Base-by-base conservation (phyloP, 768 basidiomycete genomes). In the Lentinula lateritia region DNA sequence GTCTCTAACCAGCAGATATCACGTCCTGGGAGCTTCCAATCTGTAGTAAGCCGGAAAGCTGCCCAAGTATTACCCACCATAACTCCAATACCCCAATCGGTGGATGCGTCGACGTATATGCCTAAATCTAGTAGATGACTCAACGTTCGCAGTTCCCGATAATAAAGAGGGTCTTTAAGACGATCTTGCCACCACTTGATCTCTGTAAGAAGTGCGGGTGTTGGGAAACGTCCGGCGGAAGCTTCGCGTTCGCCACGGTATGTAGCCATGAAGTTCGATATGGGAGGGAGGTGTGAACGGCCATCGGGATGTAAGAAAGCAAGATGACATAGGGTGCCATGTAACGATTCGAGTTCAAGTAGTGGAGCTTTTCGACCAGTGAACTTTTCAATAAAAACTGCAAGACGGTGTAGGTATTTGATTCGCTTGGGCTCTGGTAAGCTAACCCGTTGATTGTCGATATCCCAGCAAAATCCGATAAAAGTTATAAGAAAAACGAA, bases 61-160 rank as follows among this genome's bases (percentile, higher is more conserved):
- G 64, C 70, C 75, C 76, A 80, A 1, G 39, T 20, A 1, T 52
- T 52, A 1, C 63, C 64, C 6, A 72, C 48, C 5, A 73, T 35
- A 4, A 79, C 36, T 1, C 79, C 77, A 34, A 80, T 72, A 9
- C 78, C 78, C 72, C 72, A 78, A 0, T 64, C 67, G 0, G 76
- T 78, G 0, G 74, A 77, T 0, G 75, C 75, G 58, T 78, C 77
- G 4, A 76, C 74, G 43, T 50, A 77, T 8, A 78, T 53, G 1
- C 59, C 59, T 1, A 67, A 48, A 43, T 70, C 67, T 0, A 16
- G 35, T 0, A 63, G 16, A 0, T 62, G 61, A 1, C 36, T 45
- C 23, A 39, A 41, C 4, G 63, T 61, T 2, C 12, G 10, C 12
- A 74, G 66, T 0, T 62, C 60, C 5, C 73, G 64, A 23, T 28